Evolutionary conservation across 2,329 filamentous ascomycete species (phyloP).

Genomic region (Colletotrichum chlorophyti): DNA sequence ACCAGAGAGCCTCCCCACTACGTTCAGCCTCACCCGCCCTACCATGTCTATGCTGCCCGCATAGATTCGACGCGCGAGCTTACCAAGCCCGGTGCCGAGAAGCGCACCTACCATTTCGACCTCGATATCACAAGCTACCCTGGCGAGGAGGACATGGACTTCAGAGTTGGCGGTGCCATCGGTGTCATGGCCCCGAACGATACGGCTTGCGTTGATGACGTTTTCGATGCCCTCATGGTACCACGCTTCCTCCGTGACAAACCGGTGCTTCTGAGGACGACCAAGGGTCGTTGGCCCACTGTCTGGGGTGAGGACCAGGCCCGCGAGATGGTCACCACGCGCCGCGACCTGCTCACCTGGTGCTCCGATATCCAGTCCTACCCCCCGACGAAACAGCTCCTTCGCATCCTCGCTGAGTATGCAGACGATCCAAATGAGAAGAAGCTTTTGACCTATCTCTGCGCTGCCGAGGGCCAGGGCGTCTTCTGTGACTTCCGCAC

Average conservation of each 20-base stretch:
- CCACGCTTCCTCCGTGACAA: conserved; percentile 86
- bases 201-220: conserved; percentile 75
- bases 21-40: conserved; percentile 93
- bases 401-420: conserved; percentile 86
- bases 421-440: conserved; percentile 81
- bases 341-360: conserved; percentile 93
- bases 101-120: conserved; percentile 97
- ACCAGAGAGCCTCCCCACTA: conserved; percentile 80
- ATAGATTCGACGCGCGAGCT: conserved; percentile 85
- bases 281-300: conserved; percentile 88
- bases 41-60: conserved; percentile 89
- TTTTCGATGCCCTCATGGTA: conserved; percentile 82
- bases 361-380: conserved; percentile 93
- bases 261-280: conserved; percentile 80
- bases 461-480: conserved; percentile 88
- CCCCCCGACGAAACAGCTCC: conserved; percentile 84
- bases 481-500: conserved; percentile 95
- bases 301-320: conserved; percentile 94
- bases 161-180: conserved; percentile 95
- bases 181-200: conserved; percentile 92
- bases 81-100: conserved; percentile 88
- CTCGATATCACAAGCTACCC: conserved; percentile 96
- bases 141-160: conserved; percentile 82
- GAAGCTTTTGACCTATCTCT: conserved; percentile 86
- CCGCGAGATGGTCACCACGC: conserved; percentile 86